Conservation (phyloP, 129 eudicot species). For the Centrapalus pauciflorus region DNA sequence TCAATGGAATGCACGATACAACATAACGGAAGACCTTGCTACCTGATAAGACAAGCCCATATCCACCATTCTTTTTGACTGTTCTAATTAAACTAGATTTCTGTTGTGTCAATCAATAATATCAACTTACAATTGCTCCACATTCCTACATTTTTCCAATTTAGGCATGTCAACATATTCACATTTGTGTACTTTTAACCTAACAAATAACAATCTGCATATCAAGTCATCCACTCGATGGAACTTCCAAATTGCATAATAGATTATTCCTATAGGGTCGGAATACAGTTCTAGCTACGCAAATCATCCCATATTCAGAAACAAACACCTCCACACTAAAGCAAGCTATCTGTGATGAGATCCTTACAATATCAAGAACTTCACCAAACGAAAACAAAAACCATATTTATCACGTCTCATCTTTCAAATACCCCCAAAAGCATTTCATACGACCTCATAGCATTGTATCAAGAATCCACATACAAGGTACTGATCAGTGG, state of each 20-base stretch:
- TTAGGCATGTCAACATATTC: not conserved
- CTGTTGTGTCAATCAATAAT: not conserved
- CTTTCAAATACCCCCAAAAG: not conserved
- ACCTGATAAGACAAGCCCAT: not conserved
- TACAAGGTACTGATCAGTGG: constrained; percentile 1
- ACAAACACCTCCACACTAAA: not conserved
- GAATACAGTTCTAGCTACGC: not conserved
- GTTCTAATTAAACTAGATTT: not conserved
- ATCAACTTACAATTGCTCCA: not conserved
- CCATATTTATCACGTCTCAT: not conserved
- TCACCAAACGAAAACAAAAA: not conserved
- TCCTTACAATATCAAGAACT: not conserved
- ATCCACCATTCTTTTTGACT: not conserved
- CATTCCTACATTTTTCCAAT: no score
- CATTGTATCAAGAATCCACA: not conserved
- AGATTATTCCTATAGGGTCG: not conserved
- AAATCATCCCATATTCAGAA: not conserved
- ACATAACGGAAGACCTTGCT: not conserved
- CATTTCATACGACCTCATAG: not conserved
- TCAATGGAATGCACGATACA: not conserved
- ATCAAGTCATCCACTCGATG: not conserved
- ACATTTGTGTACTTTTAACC: not conserved
- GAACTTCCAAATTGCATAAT: not conserved
- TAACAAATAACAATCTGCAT: not conserved
- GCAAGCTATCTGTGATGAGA: constrained; percentile 5